Evolutionary conservation across 768 basidiomycete genomes (phyloP).

Genomic region (Xanthoconium purpureum): DNA sequence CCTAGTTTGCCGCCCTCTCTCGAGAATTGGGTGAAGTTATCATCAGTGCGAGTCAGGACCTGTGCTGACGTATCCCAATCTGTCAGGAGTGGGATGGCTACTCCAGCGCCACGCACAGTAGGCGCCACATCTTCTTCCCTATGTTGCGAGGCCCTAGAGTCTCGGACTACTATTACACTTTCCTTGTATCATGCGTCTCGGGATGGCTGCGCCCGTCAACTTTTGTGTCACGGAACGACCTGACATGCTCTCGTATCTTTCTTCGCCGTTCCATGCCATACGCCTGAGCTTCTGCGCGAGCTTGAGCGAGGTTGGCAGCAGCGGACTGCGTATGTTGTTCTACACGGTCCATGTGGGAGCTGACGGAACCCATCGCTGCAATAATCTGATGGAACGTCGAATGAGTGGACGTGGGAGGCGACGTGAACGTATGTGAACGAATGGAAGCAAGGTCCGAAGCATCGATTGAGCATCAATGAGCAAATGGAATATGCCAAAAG

Average conservation of each 20-base stretch:
- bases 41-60: neutral
- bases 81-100: neutral
- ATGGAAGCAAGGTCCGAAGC: neutral
- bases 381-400: slow-evolving; percentile 2
- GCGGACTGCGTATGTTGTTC: slow-evolving; percentile 46
- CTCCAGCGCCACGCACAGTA: neutral
- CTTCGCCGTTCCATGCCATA: slow-evolving; percentile 52
- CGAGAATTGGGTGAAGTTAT: neutral
- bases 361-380: slow-evolving; percentile 3
- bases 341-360: slow-evolving; percentile 36
- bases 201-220: neutral
- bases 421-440: neutral
- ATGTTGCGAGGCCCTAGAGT: too few relatives aligned
- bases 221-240: slow-evolving; percentile 23
- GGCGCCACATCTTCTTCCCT: too few relatives aligned
- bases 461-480: neutral
- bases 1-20: neutral
- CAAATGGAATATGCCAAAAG: neutral
- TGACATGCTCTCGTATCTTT: slow-evolving; percentile 49
- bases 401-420: neutral
- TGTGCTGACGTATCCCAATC: neutral
- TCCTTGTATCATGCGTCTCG: neutral
- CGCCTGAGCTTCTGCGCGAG: slow-evolving; percentile 53
- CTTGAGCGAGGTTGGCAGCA: slow-evolving; percentile 55
- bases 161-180: neutral